phyloP scores from a whole-genome alignment of 2,329 filamentous ascomycete species.

The Trichoderma lentiforme region DNA sequence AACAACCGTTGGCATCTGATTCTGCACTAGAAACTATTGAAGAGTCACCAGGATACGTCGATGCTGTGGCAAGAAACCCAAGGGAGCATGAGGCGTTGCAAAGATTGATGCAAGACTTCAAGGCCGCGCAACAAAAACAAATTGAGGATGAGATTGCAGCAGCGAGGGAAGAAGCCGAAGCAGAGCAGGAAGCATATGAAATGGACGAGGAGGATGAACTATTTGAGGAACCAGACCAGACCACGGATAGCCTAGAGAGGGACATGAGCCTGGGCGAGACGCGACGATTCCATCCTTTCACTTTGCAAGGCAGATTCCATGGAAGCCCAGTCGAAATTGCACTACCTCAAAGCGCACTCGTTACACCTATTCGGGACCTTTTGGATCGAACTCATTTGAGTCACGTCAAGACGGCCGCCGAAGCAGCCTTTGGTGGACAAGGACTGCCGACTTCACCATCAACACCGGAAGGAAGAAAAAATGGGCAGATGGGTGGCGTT shows the following conservation, averaged over 20 bases:
- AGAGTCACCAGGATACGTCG: constrained; percentile 40
- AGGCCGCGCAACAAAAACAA: constrained; percentile 40
- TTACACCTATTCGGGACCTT: constrained; percentile 66
- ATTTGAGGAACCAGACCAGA: constrained; percentile 20
- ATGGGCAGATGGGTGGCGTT: constrained; percentile 61
- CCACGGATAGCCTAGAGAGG: constrained; percentile 33
- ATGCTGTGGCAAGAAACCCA: constrained; percentile 49
- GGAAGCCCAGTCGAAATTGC: constrained; percentile 70
- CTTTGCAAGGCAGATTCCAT: constrained; percentile 68
- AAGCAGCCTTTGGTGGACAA: constrained; percentile 70
- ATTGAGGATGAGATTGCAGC: constrained; percentile 14
- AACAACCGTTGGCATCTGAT: constrained; percentile 19
- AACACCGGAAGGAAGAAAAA: constrained; percentile 58
- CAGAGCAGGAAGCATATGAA: constrained; percentile 21
- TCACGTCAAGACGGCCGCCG: constrained; percentile 71
- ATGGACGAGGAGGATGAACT: constrained; percentile 25
- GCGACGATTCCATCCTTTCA: constrained; percentile 69
- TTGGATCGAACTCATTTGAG: constrained; percentile 66
- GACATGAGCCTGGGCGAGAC: constrained; percentile 26
- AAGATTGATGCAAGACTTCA: constrained; percentile 57
- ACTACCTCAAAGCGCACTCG: constrained; percentile 68
- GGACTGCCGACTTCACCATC: constrained; percentile 74
- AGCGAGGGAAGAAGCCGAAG: constrained; percentile 25
- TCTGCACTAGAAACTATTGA: constrained; percentile 28
- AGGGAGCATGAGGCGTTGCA: constrained; percentile 54